These are phyloP conservation scores for Besnoitia besnoiti DNA, from an alignment of 169 alveolate species.

Conservation along the genomic window DNA sequence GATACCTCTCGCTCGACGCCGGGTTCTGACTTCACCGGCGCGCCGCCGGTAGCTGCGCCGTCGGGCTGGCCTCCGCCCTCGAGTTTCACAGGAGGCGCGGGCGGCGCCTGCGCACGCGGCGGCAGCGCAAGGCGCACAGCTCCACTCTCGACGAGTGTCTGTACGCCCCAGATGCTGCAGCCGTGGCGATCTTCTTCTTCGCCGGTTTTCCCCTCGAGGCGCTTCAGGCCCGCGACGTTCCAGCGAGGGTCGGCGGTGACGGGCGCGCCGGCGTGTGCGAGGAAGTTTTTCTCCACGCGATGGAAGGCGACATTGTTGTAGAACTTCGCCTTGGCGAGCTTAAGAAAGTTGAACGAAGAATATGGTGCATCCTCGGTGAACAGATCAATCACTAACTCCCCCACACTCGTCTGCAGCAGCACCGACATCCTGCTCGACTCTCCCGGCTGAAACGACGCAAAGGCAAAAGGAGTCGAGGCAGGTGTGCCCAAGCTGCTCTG, in stretches of 20 bases:
- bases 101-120: neutral
- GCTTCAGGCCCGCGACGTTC: slow-evolving; percentile 27
- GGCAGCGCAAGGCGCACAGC: neutral
- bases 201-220: slow-evolving; percentile 59
- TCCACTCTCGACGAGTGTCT: neutral
- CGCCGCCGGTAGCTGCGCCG: no score
- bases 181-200: slow-evolving; percentile 59
- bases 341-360: slow-evolving; percentile 86
- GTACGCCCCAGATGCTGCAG: slow-evolving; percentile 67
- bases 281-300: slow-evolving; percentile 88
- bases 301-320: slow-evolving; percentile 88
- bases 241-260: slow-evolving; percentile 46
- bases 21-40: neutral
- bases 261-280: slow-evolving; percentile 84
- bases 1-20: neutral
- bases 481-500: no score
- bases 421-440: slow-evolving; percentile 84
- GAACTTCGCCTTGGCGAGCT: slow-evolving; percentile 90
- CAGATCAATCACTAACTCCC: slow-evolving; percentile 91
- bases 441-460: neutral
- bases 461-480: neutral
- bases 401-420: slow-evolving; percentile 91
- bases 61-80: neutral
- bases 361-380: slow-evolving; percentile 58
- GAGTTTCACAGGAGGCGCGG: neutral